Percentiles rank a stretch among this genome's conserved stretches.
phyloP scores from a whole-genome alignment of 345 rosid genomes.

The Jatropha curcas region DNA sequence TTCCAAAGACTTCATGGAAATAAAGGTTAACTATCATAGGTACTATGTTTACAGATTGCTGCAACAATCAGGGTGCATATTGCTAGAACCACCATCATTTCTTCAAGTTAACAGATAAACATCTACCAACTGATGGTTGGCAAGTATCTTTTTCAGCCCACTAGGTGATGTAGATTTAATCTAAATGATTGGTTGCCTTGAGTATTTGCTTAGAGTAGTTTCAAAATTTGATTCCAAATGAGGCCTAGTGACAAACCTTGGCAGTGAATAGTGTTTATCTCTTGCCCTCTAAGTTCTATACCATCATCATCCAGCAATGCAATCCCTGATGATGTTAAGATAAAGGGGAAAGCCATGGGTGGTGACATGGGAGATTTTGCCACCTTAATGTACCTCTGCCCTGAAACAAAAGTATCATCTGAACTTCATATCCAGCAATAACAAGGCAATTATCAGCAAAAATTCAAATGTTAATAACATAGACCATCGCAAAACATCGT shows the following conservation, averaged over 20 bases:
- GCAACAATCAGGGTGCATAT: not conserved
- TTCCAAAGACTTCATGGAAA: not conserved
- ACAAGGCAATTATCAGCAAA: slow-evolving; percentile 5
- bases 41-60: not conserved
- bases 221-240: not conserved
- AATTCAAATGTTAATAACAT: not conserved
- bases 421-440: not conserved
- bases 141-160: not conserved
- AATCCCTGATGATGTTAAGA: slow-evolving; percentile 64
- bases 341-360: slow-evolving; percentile 71
- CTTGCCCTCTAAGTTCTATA: slow-evolving; percentile 57
- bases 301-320: slow-evolving; percentile 60
- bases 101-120: not conserved
- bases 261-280: slow-evolving; percentile 51
- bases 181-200: not conserved
- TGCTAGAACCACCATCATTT: not conserved
- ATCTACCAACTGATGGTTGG: not conserved
- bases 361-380: slow-evolving; percentile 87
- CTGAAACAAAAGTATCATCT: slow-evolving; percentile 39
- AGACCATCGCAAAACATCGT: not conserved
- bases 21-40: not conserved
- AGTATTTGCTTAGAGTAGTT: not conserved
- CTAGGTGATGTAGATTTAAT: not conserved
- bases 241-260: slow-evolving; percentile 40
- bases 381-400: slow-evolving; percentile 70